These are phyloP conservation scores for Ulmus americana DNA, from an alignment of 331 rosid genomes.

Conservation along the genomic window DNA sequence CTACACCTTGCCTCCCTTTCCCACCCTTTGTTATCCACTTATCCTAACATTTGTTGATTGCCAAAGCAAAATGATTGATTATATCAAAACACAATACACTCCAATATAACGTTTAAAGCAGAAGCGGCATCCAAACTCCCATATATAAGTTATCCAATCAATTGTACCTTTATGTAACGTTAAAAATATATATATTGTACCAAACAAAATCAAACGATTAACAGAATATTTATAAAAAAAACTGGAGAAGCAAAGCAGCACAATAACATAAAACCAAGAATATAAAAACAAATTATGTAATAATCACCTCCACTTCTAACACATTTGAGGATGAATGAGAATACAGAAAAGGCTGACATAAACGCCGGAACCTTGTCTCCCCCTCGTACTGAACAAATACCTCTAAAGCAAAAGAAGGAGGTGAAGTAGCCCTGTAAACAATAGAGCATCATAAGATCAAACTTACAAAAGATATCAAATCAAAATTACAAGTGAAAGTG, in stretches of 20 bases:
- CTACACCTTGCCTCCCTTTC: too few species aligned
- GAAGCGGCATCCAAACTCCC: too few species aligned
- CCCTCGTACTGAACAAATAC: constrained; percentile 97
- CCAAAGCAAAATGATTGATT: neutral
- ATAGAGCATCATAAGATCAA: constrained; percentile 15
- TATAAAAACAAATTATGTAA: constrained; percentile 11
- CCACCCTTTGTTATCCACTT: neutral
- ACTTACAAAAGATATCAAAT: constrained; percentile 13
- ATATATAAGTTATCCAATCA: neutral
- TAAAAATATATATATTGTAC: too few species aligned
- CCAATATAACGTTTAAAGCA: too few species aligned
- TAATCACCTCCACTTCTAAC: constrained; percentile 87
- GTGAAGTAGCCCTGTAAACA: constrained; percentile 74
- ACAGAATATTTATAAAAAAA: neutral
- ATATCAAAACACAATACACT: too few species aligned
- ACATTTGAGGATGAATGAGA: constrained; percentile 93
- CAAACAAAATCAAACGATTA: too few species aligned
- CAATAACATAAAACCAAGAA: constrained; percentile 7
- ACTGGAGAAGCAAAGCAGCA: neutral
- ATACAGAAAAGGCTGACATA: constrained; percentile 94
- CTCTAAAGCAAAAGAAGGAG: constrained; percentile 96
- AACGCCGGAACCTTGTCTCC: constrained; percentile 93
- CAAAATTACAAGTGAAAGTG: neutral
- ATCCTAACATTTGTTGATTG: neutral
- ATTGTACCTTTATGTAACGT: neutral